Conservation (phyloP, 192 early-diverging fungal species). For the Chytriomyces sp. region DNA sequence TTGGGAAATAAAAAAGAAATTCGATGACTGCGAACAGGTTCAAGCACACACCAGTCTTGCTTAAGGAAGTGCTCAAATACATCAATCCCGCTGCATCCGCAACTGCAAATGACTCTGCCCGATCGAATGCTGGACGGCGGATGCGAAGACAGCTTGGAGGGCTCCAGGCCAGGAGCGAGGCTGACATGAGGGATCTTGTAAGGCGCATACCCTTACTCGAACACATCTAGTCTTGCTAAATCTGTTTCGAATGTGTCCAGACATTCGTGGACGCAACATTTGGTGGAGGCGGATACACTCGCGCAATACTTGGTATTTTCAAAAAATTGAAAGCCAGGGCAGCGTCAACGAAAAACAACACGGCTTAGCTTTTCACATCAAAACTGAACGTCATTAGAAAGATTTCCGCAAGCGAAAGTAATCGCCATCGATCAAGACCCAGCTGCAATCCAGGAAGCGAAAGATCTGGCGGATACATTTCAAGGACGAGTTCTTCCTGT, state of each 20-base stretch:
- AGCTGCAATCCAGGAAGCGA: conserved; percentile 61
- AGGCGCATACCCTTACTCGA: neutral
- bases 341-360: too few relatives aligned
- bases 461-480: conserved; percentile 43
- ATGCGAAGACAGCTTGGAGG: too few relatives aligned
- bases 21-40: neutral
- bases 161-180: neutral
- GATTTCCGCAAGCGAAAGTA: conserved; percentile 55
- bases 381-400: conserved; percentile 18
- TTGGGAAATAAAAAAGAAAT: too few relatives aligned
- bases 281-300: conserved; percentile 76
- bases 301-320: conserved; percentile 62
- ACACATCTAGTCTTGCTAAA: neutral
- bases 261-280: conserved; percentile 75
- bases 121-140: too few relatives aligned
- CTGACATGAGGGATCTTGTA: conserved; percentile 20
- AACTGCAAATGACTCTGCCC: too few relatives aligned
- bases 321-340: neutral
- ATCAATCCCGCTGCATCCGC: conserved; percentile 38
- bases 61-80: conserved; percentile 49
- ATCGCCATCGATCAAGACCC: conserved; percentile 79
- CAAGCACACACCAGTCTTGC: conserved; percentile 59
- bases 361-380: too few relatives aligned
- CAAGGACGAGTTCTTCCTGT: conserved; percentile 63
- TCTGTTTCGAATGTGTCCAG: neutral